Evolutionary conservation across 768 basidiomycete species (phyloP).

Genomic region (Mycena polygramma): DNA sequence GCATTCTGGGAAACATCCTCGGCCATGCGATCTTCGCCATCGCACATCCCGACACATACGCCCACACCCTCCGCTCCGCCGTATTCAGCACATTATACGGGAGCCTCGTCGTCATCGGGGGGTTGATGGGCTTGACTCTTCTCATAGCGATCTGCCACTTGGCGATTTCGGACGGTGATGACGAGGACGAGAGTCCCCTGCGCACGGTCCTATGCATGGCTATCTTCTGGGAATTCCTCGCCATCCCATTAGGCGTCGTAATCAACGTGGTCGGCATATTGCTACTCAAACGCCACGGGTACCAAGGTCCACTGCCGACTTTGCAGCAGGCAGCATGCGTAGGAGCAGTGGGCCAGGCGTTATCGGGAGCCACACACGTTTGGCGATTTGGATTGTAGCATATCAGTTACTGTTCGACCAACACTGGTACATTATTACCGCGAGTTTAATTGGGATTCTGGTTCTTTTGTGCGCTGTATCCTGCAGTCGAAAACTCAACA

Average conservation of each 20-base stretch:
- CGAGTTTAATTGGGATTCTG: neutral
- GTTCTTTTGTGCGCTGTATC: neutral
- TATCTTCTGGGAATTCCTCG: neutral
- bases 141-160: neutral
- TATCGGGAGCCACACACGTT: neutral
- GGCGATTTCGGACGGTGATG: no score
- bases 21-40: slow-evolving; percentile 15
- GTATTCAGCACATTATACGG: neutral
- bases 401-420: neutral
- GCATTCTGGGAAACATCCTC: slow-evolving; percentile 8
- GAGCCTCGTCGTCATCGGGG: slow-evolving; percentile 7
- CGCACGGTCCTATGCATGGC: neutral
- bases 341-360: slow-evolving; percentile 9
- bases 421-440: neutral
- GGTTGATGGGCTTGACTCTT: neutral
- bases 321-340: slow-evolving; percentile 6
- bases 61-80: neutral
- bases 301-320: neutral
- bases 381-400: neutral
- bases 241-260: slow-evolving; percentile 2
- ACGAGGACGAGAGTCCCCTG: neutral
- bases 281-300: neutral
- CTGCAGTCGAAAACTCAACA: neutral
- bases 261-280: neutral
- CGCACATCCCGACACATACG: slow-evolving; percentile 9